Evolutionary conservation across 1,284 basidiomycete species (phyloP), one percentile per base, ranked within the genome.

Genomic region (Wallemia hederae): DNA sequence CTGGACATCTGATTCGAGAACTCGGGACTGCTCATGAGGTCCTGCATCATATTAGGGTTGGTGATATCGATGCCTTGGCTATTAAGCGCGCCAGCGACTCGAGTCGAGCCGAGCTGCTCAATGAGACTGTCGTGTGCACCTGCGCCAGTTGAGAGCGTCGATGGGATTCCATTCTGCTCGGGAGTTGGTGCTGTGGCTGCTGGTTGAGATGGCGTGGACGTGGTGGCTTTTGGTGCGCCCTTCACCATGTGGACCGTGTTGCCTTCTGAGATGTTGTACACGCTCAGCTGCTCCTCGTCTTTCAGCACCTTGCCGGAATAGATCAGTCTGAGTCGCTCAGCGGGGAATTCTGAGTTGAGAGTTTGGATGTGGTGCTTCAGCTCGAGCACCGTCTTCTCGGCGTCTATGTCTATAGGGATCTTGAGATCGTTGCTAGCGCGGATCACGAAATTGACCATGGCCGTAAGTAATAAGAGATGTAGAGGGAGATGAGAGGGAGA

Each of bases 211-310:
- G 67, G 58, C 1, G 69, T 60, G 7, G 65, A 61, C 19, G 65
- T 66, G 1, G 74, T 71, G 0, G 78, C 67, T 28, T 82, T 79
- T 11, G 81, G 75, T 1, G 78, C 80, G 55, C 86, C 85, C 70
- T 91, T 92, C 66, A 92, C 88, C 83, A 92, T 88, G 69, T 91
- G 87, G 57, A 91, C 80, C 0, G 88, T 90, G 69, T 92, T 60
- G 9, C 59, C 27, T 11, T 57, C 34, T 68, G 86, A 83, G 64
- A 92, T 88, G 76, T 90, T 91, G 77, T 92, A 92, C 17, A 76
- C 75, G 1, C 83, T 79, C 3, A 92, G 74, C 17, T 70, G 67
- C 66, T 91, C 87, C 58, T 90, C 86, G 67, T 91, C 87, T 79
- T 91, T 72, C 33, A 70, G 63, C 17, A 85, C 82, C 62, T 80